phyloP scores from a whole-genome alignment of 768 basidiomycete genomes.

The Calocybe cyanea region DNA sequence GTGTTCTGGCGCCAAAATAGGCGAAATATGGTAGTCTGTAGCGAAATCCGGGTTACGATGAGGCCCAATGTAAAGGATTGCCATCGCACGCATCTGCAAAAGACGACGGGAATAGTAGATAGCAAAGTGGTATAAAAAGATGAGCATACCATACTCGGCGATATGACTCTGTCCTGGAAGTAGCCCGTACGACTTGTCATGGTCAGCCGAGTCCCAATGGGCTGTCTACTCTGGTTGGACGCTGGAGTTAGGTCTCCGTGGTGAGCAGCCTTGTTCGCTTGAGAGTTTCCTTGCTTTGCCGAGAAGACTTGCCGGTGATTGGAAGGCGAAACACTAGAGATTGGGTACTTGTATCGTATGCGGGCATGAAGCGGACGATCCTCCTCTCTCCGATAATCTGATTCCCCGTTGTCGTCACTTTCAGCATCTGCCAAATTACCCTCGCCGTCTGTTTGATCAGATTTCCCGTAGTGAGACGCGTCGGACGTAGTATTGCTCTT shows the following conservation, averaged over 20 bases:
- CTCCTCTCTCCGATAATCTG: conserved; percentile 51
- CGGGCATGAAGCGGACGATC: conserved; percentile 75
- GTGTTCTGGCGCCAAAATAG: conserved; percentile 80
- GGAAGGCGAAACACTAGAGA: conserved; percentile 34
- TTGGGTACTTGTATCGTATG: conserved; percentile 53
- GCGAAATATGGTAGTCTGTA: conserved; percentile 94
- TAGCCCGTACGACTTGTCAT: conserved; percentile 95
- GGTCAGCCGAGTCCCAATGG: conserved; percentile 83
- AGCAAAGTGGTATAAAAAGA: conserved; percentile 1
- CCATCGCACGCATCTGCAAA: conserved; percentile 98
- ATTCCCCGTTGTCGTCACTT: conserved; percentile 50
- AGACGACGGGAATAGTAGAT: conserved; percentile 5
- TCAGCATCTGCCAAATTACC: conserved; percentile 53
- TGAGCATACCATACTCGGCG: conserved; percentile 86
- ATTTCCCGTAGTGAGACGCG: conserved; percentile 5
- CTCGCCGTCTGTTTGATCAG: conserved; percentile 36
- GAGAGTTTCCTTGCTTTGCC: conserved; percentile 45
- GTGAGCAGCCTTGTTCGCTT: conserved; percentile 35
- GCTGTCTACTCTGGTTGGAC: conserved; percentile 39
- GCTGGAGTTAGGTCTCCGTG: conserved; percentile 23
- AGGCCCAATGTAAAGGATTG: conserved; percentile 94
- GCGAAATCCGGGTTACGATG: conserved; percentile 91
- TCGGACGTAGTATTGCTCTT: conserved; percentile 19
- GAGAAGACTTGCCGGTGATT: conserved; percentile 50
- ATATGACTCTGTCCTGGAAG: conserved; percentile 91